phyloP scores from a whole-genome alignment of 257 asterid genomes.

The Thymus mandschuricus region DNA sequence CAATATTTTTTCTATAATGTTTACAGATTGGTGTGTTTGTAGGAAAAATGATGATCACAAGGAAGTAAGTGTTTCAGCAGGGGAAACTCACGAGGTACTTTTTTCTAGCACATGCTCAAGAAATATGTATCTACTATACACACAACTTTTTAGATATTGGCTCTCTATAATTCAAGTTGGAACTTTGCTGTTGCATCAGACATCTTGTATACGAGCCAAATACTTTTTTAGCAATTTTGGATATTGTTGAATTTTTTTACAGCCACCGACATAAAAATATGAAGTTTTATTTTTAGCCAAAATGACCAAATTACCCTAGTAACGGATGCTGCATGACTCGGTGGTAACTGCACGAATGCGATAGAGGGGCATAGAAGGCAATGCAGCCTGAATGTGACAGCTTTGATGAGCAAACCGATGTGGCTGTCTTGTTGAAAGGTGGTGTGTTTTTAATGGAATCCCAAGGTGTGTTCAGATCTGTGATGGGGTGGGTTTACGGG shows the following conservation, averaged over 20 bases:
- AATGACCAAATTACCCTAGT: neutral
- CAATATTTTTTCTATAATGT: neutral
- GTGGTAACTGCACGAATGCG: neutral
- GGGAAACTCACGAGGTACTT: constrained; percentile 76
- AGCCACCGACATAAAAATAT: neutral
- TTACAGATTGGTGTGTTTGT: constrained; percentile 30
- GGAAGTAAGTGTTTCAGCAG: constrained; percentile 83
- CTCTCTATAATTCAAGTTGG: constrained; percentile 14
- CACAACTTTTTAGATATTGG: neutral
- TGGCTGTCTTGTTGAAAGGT: neutral
- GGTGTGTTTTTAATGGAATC: neutral
- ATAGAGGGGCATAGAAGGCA: neutral
- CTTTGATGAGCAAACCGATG: neutral
- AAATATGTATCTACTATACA: constrained; percentile 13
- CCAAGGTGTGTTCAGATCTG: neutral
- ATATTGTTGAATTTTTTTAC: neutral
- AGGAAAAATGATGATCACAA: constrained; percentile 76
- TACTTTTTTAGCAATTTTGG: neutral
- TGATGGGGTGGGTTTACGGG: neutral
- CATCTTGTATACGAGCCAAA: neutral
- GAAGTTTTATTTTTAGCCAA: neutral
- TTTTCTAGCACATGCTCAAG: constrained; percentile 27
- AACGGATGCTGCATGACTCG: neutral
- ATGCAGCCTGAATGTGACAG: neutral
- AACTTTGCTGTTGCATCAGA: constrained; percentile 1